Conservation (phyloP, 176 grass and related monocot genomes). For the sorghum (Sorghum bicolor) region Sorghum_bicolor_NCBIv3 NC_012871.2:60991001-60991500, state of each 20-base stretch:
- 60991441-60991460: slow-evolving; percentile 98
- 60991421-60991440: slow-evolving; percentile 72
- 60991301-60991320: slow-evolving; percentile 75
- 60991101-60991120: slow-evolving; percentile 70
- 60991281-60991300: slow-evolving; percentile 73
- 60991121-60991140: slow-evolving; percentile 42
- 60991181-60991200: slow-evolving; percentile 21
- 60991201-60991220: background rate
- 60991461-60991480: slow-evolving; percentile 99
- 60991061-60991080: slow-evolving; percentile 31
- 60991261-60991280: slow-evolving; percentile 77
- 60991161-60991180: slow-evolving; percentile 66
- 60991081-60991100: slow-evolving; percentile 47
- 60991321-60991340: slow-evolving; percentile 56
- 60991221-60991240: slow-evolving; percentile 20
- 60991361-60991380: slow-evolving; percentile 18
- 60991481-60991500: slow-evolving; percentile 86
- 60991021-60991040: slow-evolving; percentile 61
- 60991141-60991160: slow-evolving; percentile 38
- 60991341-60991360: slow-evolving; percentile 13
- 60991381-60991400: slow-evolving; percentile 6
- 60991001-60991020: slow-evolving; percentile 24
- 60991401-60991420: slow-evolving; percentile 56
- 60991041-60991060: slow-evolving; percentile 47
- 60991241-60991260: slow-evolving; percentile 52